Evolutionary conservation across 1,139 yeast genomes (phyloP).

Genomic region (Yamadazyma trypodendri): DNA sequence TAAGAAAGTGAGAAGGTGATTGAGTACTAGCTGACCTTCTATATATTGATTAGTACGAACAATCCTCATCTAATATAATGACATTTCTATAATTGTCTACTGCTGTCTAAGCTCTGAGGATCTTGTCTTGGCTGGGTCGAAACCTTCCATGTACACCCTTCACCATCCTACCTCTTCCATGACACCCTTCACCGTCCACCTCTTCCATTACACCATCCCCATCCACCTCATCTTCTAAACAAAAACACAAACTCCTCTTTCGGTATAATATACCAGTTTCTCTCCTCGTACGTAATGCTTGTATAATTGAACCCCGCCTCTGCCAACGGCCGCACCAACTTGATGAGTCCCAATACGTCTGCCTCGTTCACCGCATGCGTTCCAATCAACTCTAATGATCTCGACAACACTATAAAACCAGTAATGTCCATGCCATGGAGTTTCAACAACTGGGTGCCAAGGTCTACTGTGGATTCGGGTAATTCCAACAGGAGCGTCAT

Average conservation of each 20-base stretch:
- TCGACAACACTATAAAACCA: not conserved
- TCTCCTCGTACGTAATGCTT: constrained; percentile 7
- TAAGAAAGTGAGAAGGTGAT: not conserved
- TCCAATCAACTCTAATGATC: not conserved
- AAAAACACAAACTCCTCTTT: constrained; percentile 12
- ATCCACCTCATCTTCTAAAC: constrained; percentile 6
- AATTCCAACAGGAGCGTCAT: not conserved
- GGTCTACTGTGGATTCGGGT: not conserved
- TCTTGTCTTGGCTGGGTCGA: not conserved
- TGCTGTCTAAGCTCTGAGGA: not conserved
- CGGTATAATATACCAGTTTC: constrained; percentile 8
- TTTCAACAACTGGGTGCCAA: not conserved
- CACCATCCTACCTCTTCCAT: not conserved
- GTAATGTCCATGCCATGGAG: not conserved
- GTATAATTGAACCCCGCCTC: constrained; percentile 10
- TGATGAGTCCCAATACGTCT: not conserved
- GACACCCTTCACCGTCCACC: too few relatives aligned
- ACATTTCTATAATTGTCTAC: constrained; percentile 1
- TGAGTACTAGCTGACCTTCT: not conserved
- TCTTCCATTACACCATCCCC: too few relatives aligned
- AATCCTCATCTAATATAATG: constrained; percentile 1
- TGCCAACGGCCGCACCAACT: constrained; percentile 1
- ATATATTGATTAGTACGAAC: not conserved
- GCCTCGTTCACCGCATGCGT: not conserved
- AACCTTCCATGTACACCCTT: too few relatives aligned